Evolutionary conservation across 257 asterid genomes (phyloP).

Genomic region (Nicotiana tabacum): DNA sequence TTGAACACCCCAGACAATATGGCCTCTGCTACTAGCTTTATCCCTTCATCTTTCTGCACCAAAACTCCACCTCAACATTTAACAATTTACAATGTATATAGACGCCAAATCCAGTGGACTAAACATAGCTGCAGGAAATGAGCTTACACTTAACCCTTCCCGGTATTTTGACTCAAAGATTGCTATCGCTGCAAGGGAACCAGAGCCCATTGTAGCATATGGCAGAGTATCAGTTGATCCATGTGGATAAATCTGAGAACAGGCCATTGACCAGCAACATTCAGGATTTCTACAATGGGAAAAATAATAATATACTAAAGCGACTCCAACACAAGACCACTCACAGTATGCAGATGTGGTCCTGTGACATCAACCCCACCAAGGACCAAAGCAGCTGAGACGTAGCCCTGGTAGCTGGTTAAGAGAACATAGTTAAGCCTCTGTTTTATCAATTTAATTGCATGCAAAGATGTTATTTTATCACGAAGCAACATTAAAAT

Average conservation of each 20-base stretch:
- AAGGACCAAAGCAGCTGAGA: constrained; percentile 89
- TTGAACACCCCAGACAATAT: constrained; percentile 87
- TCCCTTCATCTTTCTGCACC: constrained; percentile 80
- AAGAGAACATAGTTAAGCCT: constrained; percentile 17
- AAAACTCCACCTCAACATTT: constrained; percentile 8
- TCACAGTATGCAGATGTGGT: constrained; percentile 91
- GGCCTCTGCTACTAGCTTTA: constrained; percentile 76
- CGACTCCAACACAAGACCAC: constrained; percentile 23
- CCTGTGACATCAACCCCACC: constrained; percentile 95
- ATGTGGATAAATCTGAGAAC: constrained; percentile 82
- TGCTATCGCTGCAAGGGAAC: constrained; percentile 97
- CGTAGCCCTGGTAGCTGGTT: constrained; percentile 77
- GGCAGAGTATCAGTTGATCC: constrained; percentile 97
- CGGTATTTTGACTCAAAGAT: constrained; percentile 78
- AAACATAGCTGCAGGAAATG: not conserved
- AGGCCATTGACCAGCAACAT: not conserved
- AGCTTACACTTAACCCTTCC: constrained; percentile 77
- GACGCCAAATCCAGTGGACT: not conserved
- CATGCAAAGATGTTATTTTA: not conserved
- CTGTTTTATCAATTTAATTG: not conserved
- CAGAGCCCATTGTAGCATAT: constrained; percentile 98
- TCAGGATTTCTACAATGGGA: not conserved
- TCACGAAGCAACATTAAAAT: not conserved
- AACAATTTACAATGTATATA: not conserved
- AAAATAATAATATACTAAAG: not conserved